Conservation (phyloP, 495 filamentous ascomycete species). For the Massariosphaeria phaeospora region DNA sequence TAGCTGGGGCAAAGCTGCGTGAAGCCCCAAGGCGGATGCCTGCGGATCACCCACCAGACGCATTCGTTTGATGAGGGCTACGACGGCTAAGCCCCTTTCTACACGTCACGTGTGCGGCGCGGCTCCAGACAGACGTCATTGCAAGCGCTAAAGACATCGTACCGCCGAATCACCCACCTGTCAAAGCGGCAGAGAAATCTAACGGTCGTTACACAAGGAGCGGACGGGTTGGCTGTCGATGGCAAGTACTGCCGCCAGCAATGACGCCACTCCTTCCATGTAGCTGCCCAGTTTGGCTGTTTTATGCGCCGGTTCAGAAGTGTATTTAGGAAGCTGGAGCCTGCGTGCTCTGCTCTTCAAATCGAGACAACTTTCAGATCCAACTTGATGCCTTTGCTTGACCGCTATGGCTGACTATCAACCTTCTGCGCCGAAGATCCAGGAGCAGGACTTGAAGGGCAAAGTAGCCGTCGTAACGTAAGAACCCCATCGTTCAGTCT, state of each 20-base stretch:
- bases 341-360: not conserved
- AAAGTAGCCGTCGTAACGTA: conserved; percentile 34
- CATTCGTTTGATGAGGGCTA: not conserved
- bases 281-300: not conserved
- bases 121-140: too few species aligned
- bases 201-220: not conserved
- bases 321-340: not conserved
- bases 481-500: conserved; percentile 1
- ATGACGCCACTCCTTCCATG: not conserved
- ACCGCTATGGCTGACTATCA: conserved; percentile 14
- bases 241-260: not conserved
- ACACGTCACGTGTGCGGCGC: conserved; percentile 1
- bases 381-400: too few species aligned
- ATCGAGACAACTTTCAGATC: not conserved
- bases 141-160: too few species aligned
- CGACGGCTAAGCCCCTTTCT: conserved; percentile 6
- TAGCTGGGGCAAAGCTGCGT: not conserved
- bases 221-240: not conserved
- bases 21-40: too few species aligned
- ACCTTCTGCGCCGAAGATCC: conserved; percentile 20
- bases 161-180: too few species aligned
- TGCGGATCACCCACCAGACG: too few species aligned
- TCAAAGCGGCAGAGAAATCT: too few species aligned
- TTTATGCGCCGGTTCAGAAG: not conserved
- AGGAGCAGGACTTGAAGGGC: conserved; percentile 31